Evolutionary conservation across 2,329 filamentous ascomycete genomes (phyloP).

Genomic region (Talaromyces sp.): DNA sequence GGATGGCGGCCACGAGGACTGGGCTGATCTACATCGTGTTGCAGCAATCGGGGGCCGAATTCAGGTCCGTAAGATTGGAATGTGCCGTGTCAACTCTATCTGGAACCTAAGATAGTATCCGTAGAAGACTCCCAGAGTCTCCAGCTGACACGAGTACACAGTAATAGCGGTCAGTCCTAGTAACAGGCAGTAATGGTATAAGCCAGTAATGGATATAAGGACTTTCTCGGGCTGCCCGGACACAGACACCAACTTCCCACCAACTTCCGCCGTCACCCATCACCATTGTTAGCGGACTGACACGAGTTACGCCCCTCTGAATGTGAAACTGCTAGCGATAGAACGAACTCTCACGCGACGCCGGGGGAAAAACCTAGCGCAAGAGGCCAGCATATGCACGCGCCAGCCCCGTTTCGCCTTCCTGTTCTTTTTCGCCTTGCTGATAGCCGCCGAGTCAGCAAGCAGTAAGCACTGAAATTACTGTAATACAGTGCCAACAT

Average conservation of each 20-base stretch:
- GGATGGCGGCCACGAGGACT: slow-evolving; percentile 12
- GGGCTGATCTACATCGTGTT: neutral
- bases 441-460: neutral
- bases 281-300: too few species aligned
- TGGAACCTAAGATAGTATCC: neutral
- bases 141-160: neutral
- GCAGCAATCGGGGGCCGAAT: neutral
- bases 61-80: neutral
- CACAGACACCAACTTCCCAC: neutral
- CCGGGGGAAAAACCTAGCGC: neutral
- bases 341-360: neutral
- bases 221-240: neutral
- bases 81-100: neutral
- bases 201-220: too few species aligned
- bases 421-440: neutral
- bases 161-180: too few species aligned
- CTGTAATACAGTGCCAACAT: neutral
- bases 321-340: neutral
- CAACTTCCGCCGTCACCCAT: neutral
- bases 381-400: neutral
- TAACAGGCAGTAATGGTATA: too few species aligned
- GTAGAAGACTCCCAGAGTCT: neutral
- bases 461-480: neutral
- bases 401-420: neutral
- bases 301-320: neutral